These are phyloP conservation scores for Acephala macrosclerotiorum DNA, from an alignment of 2,329 filamentous ascomycete genomes.

Conservation along the genomic window DNA sequence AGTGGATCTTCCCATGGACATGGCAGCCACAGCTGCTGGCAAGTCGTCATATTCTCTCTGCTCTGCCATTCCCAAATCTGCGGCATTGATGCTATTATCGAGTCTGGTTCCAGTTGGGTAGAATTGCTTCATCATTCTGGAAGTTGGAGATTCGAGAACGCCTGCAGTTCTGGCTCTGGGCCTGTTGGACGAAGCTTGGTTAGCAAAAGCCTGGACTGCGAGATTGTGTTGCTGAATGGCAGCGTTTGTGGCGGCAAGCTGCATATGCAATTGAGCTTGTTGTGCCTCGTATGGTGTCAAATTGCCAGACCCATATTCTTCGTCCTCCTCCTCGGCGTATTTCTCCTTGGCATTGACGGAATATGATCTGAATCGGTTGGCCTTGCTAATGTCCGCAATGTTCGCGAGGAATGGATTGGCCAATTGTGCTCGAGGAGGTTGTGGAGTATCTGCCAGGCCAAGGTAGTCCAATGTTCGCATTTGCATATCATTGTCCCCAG, in stretches of 20 bases:
- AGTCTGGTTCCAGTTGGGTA: conserved; percentile 78
- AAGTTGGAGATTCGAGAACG: conserved; percentile 71
- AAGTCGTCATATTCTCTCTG: conserved; percentile 82
- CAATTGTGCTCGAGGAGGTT: conserved; percentile 77
- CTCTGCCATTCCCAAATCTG: conserved; percentile 78
- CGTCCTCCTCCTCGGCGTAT: conserved; percentile 88
- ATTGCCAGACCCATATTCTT: conserved; percentile 62
- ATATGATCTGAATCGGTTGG: conserved; percentile 93
- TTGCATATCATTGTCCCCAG: conserved; percentile 84
- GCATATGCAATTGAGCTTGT: conserved; percentile 67
- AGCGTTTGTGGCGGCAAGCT: conserved; percentile 68
- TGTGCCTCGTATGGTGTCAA: conserved; percentile 62
- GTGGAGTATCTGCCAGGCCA: conserved; percentile 91
- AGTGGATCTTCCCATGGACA: conserved; percentile 74
- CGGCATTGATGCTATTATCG: conserved; percentile 76
- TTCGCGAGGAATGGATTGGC: conserved; percentile 78
- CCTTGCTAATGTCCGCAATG: conserved; percentile 76
- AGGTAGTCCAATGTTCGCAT: conserved; percentile 95
- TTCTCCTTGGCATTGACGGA: conserved; percentile 99
- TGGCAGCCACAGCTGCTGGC: conserved; percentile 80
- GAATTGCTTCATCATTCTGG: conserved; percentile 69
- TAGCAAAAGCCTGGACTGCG: conserved; percentile 91
- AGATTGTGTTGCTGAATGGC: conserved; percentile 91
- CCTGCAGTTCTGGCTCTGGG: conserved; percentile 92
- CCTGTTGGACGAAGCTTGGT: conserved; percentile 79